Evolutionary conservation across 1,139 yeast genomes (phyloP), one percentile per base, ranked within the genome.

Genomic region (Taphrina pruni): DNA sequence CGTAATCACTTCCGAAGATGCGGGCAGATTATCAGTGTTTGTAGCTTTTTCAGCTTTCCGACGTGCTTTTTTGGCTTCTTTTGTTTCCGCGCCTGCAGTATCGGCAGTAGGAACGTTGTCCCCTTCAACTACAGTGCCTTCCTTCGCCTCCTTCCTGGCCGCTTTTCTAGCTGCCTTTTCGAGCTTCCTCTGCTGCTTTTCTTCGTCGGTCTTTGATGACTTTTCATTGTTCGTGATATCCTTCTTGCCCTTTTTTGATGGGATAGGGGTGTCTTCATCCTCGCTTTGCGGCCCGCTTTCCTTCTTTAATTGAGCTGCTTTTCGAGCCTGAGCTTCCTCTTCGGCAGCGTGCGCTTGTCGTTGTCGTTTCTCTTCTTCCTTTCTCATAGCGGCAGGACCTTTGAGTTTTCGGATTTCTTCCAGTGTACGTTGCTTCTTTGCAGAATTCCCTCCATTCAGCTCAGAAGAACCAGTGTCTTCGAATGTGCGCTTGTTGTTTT

Each of bases 101-200:
- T 26, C 17, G 17, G 46, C 48, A 26, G 8, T 9, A 5, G 11
- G 43, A 6, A 6, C 43, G 50, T 26, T 21, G 17, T 32, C n/a
- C 8, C 14, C 48, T 20, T 26, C 60, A n/a, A 21, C 60, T 35
- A 39, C 32, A 43, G 51, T n/a, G 14, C 39, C 60, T 7, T 26
- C 52, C 43, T 39, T 45, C 14, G 43, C 41, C 1, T 56, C 55
- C 21, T 45, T 39, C n/a, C 55, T 55, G 55, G 67, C 67, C n/a
- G 56, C 57, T 36, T 64, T 64, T 43, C 67, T 36, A n/a, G 67
- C 67, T 7, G 67, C 67, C 48, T 64, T 64, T 32, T 64, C 67
- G 14, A 48, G 39, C 50, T 35, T 43, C 11, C 55, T 17, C 17
- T 58, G 62, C 6, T 20, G 32, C 26, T 58, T 58, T 21, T 58